Conservation (phyloP, 2,329 filamentous ascomycete genomes). For the Diaporthe sp. region DNA sequence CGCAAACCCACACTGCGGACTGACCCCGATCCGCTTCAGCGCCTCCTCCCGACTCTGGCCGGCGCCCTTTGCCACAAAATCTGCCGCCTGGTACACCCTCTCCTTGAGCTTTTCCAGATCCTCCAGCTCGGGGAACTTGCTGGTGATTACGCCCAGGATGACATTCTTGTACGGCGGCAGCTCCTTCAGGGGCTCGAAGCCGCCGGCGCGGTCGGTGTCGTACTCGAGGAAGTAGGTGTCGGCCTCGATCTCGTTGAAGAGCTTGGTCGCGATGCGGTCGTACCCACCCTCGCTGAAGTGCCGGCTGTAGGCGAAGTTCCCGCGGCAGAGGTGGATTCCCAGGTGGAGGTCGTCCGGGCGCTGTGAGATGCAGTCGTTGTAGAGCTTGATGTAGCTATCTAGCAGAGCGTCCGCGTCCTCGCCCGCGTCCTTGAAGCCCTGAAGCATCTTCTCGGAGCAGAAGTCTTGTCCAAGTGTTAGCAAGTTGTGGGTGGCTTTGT, state of each 20-base stretch:
- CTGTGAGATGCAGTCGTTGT: conserved; percentile 76
- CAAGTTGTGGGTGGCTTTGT: not conserved
- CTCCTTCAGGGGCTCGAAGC: conserved; percentile 72
- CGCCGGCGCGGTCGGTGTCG: conserved; percentile 68
- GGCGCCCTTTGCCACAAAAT: conserved; percentile 75
- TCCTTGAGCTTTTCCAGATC: conserved; percentile 67
- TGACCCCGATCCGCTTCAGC: conserved; percentile 74
- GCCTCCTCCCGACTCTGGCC: conserved; percentile 73
- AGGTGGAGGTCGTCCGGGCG: conserved; percentile 77
- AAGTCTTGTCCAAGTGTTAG: conserved; percentile 63
- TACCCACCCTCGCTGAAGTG: conserved; percentile 76
- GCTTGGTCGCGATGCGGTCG: conserved; percentile 71
- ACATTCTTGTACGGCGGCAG: conserved; percentile 73
- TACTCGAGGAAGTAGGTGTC: conserved; percentile 68
- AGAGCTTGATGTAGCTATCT: conserved; percentile 78
- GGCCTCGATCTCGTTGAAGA: conserved; percentile 67
- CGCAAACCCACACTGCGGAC: conserved; percentile 79
- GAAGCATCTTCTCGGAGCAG: conserved; percentile 76
- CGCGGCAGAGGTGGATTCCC: conserved; percentile 76
- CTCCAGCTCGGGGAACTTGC: conserved; percentile 71
- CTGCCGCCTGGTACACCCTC: conserved; percentile 69
- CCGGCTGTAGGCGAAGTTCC: conserved; percentile 73
- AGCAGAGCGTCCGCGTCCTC: conserved; percentile 74
- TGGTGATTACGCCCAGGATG: conserved; percentile 72
- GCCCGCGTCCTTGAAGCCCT: conserved; percentile 69